Evolutionary conservation across 2,329 filamentous ascomycete genomes (phyloP).

Genomic region (Stachybotrys chartarum): DNA sequence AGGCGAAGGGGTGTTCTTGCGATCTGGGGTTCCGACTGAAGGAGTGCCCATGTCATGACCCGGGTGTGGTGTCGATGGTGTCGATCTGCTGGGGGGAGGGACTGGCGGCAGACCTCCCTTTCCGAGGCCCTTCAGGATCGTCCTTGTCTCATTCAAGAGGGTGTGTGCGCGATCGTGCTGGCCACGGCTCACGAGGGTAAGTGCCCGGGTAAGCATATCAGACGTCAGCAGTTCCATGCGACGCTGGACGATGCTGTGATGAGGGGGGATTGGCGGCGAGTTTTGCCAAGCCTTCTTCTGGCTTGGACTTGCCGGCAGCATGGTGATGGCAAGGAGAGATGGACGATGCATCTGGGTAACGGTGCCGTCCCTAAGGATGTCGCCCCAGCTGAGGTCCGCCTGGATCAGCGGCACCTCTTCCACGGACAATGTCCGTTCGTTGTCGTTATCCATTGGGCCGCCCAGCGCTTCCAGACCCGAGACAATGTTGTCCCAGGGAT

Average conservation of each 20-base stretch:
- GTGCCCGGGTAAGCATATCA: slow-evolving; percentile 89
- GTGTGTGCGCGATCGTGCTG: slow-evolving; percentile 94
- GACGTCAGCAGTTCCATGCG: slow-evolving; percentile 97
- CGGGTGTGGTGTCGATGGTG: slow-evolving; percentile 42
- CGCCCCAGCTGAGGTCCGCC: slow-evolving; percentile 87
- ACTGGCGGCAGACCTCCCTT: slow-evolving; percentile 92
- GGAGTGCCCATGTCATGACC: slow-evolving; percentile 36
- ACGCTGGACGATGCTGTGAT: slow-evolving; percentile 89
- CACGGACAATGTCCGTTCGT: slow-evolving; percentile 74
- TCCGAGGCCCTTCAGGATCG: slow-evolving; percentile 89
- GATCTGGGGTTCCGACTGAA: slow-evolving; percentile 40
- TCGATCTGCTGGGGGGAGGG: slow-evolving; percentile 50
- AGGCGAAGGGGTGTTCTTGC: slow-evolving; percentile 49
- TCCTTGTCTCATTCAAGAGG: slow-evolving; percentile 84
- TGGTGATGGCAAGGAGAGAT: slow-evolving; percentile 88
- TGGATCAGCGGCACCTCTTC: slow-evolving; percentile 95
- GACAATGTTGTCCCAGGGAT: slow-evolving; percentile 95
- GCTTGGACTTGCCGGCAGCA: slow-evolving; percentile 65
- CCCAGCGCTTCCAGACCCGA: slow-evolving; percentile 91
- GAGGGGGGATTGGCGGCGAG: slow-evolving; percentile 81
- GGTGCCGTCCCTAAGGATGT: slow-evolving; percentile 83
- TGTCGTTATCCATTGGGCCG: slow-evolving; percentile 78
- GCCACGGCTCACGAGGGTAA: slow-evolving; percentile 83
- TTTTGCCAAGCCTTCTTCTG: slow-evolving; percentile 60
- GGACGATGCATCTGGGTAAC: slow-evolving; percentile 81